Evolutionary conservation across 2,329 filamentous ascomycete genomes (phyloP), one percentile per base, ranked within the genome.

Genomic region (Cercospora sesami): DNA sequence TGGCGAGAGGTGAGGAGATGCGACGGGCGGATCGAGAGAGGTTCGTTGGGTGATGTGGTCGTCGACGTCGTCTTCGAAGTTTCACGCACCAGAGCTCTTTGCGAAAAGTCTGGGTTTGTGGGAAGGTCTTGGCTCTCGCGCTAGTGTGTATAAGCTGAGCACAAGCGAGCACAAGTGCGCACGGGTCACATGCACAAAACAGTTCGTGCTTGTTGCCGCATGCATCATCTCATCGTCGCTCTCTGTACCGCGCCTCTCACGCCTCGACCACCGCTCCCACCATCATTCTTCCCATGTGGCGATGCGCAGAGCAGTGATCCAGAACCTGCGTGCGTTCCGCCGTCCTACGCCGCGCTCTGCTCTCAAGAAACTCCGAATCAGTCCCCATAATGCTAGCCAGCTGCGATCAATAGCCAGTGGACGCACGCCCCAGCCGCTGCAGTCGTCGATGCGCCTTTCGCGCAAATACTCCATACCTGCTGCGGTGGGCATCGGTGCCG

Each of bases 231-330:
- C 61, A 7, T 23, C 48, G n/a, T n/a, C 31, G 10, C 28, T 55
- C 7, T 48, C 48, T n/a, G 30, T 23, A 55, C 23, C 51, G 21
- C 23, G 4, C 26, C 23, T n/a, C 48, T 23, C 33, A 12, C 12
- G 18, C 5, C 9, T 28, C 59, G 23, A 61, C 8, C 60, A 28
- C 28, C 28, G 4, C 30, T 16, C 36, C 23, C 61, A 4, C 48
- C 21, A 21, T 31, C 48, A 36, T 39, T 21, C 62, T 28, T 33
- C 31, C 62, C 31, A 64, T 64, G 64, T 45, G 39, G 83, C 83
- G 83, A 94, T 94, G 91, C 90, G 90, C 87, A 90, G 89, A 82
- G 90, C 86, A 80, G 86, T 87, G 74, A 81, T 89, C 72, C 86
- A 87, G 83, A 87, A 87, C 76, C 83, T 91, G 79, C 87, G 90